Conservation (phyloP, 129 eudicot species). For the Escallonia herrerae region DNA sequence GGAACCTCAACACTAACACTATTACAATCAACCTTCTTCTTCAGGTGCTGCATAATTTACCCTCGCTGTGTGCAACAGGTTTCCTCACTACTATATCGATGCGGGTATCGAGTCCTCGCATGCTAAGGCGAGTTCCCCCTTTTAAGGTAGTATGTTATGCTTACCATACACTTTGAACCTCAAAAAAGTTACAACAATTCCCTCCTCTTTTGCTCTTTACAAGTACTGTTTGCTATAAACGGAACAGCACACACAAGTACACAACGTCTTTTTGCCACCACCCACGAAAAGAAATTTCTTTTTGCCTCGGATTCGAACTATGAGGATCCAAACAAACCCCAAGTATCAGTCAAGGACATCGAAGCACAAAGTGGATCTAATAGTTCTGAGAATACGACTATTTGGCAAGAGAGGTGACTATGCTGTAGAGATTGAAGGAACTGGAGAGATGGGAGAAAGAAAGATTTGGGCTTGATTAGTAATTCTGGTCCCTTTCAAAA, state of each 20-base stretch:
- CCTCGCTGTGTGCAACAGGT: neutral
- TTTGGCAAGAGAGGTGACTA: neutral
- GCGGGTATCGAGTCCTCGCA: constrained; percentile 31
- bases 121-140: constrained; percentile 34
- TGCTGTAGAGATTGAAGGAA: neutral
- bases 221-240: constrained; percentile 43
- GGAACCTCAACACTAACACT: constrained; percentile 12
- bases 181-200: neutral
- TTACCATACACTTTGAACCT: neutral
- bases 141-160: constrained; percentile 18
- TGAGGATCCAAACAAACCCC: constrained; percentile 8
- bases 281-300: neutral
- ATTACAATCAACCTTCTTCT: constrained; percentile 33
- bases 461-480: neutral
- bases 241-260: constrained; percentile 22
- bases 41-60: constrained; percentile 32
- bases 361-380: neutral
- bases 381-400: constrained; percentile 7
- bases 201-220: constrained; percentile 39
- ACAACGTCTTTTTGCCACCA: neutral
- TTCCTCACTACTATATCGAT: constrained; percentile 19
- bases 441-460: neutral
- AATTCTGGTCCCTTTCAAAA: neutral
- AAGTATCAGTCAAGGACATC: neutral
- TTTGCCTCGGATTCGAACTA: constrained; percentile 45